Evolutionary conservation across 768 basidiomycete genomes (phyloP).

Genomic region (Calocybe gangraenosa): DNA sequence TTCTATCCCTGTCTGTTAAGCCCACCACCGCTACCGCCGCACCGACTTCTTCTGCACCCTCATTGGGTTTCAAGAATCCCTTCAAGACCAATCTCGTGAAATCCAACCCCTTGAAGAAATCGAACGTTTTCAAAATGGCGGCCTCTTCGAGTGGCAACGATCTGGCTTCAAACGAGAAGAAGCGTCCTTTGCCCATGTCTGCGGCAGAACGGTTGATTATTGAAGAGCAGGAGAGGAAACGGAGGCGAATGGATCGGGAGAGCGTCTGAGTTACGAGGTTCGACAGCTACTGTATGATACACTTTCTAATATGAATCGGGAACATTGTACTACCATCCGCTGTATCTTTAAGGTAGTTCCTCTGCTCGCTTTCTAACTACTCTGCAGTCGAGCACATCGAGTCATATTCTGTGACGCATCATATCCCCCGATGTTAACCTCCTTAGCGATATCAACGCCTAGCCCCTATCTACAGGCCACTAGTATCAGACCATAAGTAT

Average conservation of each 20-base stretch:
- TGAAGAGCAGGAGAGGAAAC: slow-evolving; percentile 90
- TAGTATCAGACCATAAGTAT: no score
- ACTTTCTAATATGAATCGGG: slow-evolving; percentile 12
- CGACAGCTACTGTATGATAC: background rate
- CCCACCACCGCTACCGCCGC: slow-evolving; percentile 24
- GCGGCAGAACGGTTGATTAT: slow-evolving; percentile 83
- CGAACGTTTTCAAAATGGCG: slow-evolving; percentile 68
- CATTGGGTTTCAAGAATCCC: slow-evolving; percentile 56
- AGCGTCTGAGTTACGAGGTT: slow-evolving; percentile 14
- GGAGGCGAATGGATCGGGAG: slow-evolving; percentile 65
- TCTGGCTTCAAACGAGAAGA: slow-evolving; percentile 46
- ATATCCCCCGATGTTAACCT: no score
- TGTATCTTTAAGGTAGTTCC: slow-evolving; percentile 11
- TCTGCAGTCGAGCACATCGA: no score
- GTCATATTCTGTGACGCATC: no score
- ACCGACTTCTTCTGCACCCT: slow-evolving; percentile 26
- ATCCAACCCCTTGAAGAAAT: slow-evolving; percentile 65
- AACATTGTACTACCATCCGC: slow-evolving; percentile 15
- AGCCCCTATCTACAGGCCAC: no score
- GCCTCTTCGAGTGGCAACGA: slow-evolving; percentile 29
- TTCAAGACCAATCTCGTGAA: slow-evolving; percentile 66
- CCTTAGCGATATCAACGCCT: no score
- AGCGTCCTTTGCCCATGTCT: slow-evolving; percentile 63
- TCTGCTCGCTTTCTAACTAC: slow-evolving; percentile 3
- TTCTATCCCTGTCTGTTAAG: slow-evolving; percentile 67